A percentile compares a stretch with the other conserved stretches of the same genome.
phyloP scores from a whole-genome alignment of 352 stramenopile species.

The Phytophthora constricta region DNA sequence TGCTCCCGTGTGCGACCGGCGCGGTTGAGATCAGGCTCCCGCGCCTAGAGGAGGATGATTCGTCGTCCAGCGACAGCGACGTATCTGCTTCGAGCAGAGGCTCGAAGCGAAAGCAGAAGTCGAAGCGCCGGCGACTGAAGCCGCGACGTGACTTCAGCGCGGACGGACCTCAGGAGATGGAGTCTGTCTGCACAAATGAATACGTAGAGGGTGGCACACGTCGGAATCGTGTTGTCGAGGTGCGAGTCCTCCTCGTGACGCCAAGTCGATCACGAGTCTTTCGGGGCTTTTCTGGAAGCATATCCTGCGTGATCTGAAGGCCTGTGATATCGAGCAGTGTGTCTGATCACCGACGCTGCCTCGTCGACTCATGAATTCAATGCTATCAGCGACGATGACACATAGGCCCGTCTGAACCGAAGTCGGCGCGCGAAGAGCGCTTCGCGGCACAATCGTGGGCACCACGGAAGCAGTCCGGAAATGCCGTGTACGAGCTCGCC shows the following conservation, averaged over 20 bases:
- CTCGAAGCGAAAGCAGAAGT: no score
- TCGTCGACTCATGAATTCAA: background rate
- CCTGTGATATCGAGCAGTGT: constrained; percentile 23
- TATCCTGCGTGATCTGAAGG: constrained; percentile 22
- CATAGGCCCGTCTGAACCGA: no score
- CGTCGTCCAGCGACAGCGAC: no score
- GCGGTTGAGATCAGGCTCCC: no score
- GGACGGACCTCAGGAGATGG: background rate
- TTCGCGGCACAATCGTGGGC: constrained; percentile 21
- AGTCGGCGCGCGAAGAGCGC: no score
- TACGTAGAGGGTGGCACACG: background rate
- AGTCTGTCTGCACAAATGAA: background rate
- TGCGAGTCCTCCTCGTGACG: constrained; percentile 7
- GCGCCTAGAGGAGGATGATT: no score
- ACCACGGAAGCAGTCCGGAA: background rate
- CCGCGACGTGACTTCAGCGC: background rate
- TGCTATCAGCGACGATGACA: background rate
- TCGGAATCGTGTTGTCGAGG: background rate
- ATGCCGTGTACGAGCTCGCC: constrained; percentile 14
- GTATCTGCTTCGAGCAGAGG: no score
- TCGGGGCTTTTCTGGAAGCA: constrained; percentile 15
- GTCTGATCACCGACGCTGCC: background rate
- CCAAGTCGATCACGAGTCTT: background rate
- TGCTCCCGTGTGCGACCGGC: no score
- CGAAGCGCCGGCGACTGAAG: background rate